Conservation (phyloP, 345 rosid species). For the Leavenworthia alabamica region DNA sequence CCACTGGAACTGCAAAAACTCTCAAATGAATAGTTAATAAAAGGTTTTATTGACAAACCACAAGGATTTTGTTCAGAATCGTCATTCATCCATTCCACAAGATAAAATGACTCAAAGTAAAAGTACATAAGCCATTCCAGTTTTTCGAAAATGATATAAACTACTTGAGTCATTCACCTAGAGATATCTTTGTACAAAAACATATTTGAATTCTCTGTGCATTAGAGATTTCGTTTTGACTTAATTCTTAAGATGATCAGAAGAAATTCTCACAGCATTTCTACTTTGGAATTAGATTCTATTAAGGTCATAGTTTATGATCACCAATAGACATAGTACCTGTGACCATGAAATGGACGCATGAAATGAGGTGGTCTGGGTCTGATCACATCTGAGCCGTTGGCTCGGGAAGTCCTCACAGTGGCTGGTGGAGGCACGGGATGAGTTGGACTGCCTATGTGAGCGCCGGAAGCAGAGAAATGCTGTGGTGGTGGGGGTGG, state of each 20-base stretch:
- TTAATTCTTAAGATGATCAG: neutral
- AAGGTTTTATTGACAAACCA: neutral
- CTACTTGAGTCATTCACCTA: neutral
- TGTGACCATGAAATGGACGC: constrained; percentile 78
- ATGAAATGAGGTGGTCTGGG: constrained; percentile 68
- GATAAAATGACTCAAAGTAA: neutral
- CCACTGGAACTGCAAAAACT: constrained; percentile 44
- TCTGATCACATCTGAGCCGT: constrained; percentile 42
- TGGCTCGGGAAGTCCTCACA: constrained; percentile 53
- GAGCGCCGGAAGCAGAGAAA: constrained; percentile 51
- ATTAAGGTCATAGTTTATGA: neutral
- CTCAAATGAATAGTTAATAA: neutral
- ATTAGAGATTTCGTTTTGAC: neutral
- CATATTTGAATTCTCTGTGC: neutral
- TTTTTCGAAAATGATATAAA: neutral
- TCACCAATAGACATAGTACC: constrained; percentile 37
- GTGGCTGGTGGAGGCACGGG: constrained; percentile 45
- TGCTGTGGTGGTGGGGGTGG: constrained; percentile 41
- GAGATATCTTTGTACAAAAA: neutral
- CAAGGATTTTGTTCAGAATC: neutral
- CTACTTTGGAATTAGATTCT: neutral
- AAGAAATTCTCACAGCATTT: neutral
- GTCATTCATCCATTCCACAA: neutral
- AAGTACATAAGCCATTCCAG: neutral
- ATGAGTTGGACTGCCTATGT: constrained; percentile 51